Evolutionary conservation across 176 grass and related monocot species (phyloP).

Genomic region (Saccharum officinarum): DNA sequence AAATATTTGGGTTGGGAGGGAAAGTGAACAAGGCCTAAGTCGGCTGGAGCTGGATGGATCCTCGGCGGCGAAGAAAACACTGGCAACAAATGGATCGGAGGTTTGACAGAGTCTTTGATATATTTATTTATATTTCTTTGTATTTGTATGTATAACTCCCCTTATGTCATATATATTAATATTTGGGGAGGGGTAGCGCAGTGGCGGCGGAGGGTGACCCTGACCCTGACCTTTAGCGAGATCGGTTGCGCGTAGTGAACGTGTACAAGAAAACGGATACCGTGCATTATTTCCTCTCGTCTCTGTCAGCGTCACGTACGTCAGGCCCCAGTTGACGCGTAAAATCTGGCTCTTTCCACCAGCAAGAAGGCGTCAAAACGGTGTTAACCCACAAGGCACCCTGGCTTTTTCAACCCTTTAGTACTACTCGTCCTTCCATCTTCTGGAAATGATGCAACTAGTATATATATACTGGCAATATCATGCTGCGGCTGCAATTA

Average conservation of each 20-base stretch:
- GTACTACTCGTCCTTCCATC: neutral
- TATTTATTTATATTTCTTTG: too few species aligned
- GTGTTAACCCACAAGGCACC: neutral
- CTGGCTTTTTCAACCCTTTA: neutral
- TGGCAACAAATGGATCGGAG: neutral
- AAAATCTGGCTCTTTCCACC: constrained; percentile 10
- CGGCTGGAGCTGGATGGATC: neutral
- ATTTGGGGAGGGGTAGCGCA: too few species aligned
- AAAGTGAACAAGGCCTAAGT: too few species aligned
- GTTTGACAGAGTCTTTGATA: too few species aligned
- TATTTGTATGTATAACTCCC: too few species aligned
- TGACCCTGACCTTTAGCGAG: constrained; percentile 11
- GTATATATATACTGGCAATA: too few species aligned
- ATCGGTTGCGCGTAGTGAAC: neutral
- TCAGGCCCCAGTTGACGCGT: neutral
- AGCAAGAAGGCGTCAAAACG: constrained; percentile 36
- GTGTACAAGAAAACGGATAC: neutral
- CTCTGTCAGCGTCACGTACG: neutral
- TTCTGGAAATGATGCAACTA: neutral
- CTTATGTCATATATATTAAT: too few species aligned
- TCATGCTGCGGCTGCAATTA: too few species aligned
- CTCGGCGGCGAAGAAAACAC: neutral
- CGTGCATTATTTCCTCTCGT: neutral
- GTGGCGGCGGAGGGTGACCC: neutral
- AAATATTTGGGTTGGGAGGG: too few species aligned